Evolutionary conservation across 2,329 filamentous ascomycete genomes (phyloP).

Genomic region (Blumeria graminis): DNA sequence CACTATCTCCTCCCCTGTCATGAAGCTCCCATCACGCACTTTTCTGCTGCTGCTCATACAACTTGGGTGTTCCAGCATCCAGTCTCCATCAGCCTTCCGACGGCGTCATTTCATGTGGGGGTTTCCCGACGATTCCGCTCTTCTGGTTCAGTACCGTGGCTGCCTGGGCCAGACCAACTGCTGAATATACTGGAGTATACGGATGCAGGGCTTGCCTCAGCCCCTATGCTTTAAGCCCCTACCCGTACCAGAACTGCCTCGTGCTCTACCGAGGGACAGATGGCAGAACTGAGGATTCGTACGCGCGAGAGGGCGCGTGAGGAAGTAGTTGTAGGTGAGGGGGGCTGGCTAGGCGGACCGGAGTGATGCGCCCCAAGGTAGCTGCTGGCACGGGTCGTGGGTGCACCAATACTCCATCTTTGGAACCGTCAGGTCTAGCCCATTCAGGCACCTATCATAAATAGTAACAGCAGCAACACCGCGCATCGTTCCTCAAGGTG

Average conservation of each 20-base stretch:
- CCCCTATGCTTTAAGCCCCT: neutral
- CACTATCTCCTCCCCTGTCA: neutral
- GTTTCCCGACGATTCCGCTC: neutral
- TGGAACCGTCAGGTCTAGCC: no score
- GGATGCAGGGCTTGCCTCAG: neutral
- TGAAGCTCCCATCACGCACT: neutral
- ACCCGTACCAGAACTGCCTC: neutral
- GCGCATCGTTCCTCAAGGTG: no score
- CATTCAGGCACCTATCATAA: no score
- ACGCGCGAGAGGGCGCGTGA: neutral
- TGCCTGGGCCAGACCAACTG: neutral
- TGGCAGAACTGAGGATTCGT: neutral
- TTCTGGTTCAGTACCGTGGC: neutral
- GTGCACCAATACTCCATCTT: no score
- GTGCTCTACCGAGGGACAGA: neutral
- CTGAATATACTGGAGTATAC: neutral
- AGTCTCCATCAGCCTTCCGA: neutral
- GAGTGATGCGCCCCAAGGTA: conserved; percentile 1
- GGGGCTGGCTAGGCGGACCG: neutral
- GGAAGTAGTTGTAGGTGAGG: neutral
- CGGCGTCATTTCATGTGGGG: neutral
- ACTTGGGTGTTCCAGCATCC: neutral
- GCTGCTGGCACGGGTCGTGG: neutral
- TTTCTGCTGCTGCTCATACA: neutral
- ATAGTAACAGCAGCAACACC: no score